Base-by-base conservation (phyloP, 768 basidiomycete species). In the Tylopilus sp. region DNA sequence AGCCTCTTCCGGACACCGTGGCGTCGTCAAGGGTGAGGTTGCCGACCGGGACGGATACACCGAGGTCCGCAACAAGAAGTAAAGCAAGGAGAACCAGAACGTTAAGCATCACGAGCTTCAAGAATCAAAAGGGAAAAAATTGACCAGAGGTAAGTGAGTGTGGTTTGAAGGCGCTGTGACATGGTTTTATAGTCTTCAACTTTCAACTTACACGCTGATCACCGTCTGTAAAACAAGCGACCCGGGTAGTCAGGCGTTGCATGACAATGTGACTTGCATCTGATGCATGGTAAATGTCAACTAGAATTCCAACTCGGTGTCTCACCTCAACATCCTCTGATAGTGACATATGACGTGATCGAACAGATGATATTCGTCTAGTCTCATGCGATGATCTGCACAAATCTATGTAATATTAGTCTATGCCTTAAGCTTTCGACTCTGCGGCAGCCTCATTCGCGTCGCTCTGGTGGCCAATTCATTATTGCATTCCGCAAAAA, bases 61-160 rank as follows among this genome's bases (percentile, higher is more conserved):
- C 31, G 40, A 57, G n/a, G 12, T 43, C 41, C 1, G 47, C 45
- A 10, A 58, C 20, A 18, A 61, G 46, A 22, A 58, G 20, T 18
- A 58, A 35, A 18, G 48, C 44, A 13, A 66, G 15, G 9, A 58
- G 22, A 17, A 50, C 44, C 51, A 58, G 35, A 33, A 48, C 15
- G 47, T 39, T 3, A 21, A 53, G 20, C 65, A 66, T 66, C 1
- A 33, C 33, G 44, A 65, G 23, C 40, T 46, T 46, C 25, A 42
- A n/a, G 50, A n/a, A 52, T 52, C 61, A 10, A 28, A 20, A 56
- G 63, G 55, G 33, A 23, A 36, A 51, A 35, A 40, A 26, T 41
- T 23, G 26, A 51, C 42, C 35, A 30, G 45, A 31, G 18, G 3
- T 21, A 49, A 26, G 18, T 30, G 18, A 42, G 41, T 12, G 41